Evolutionary conservation across 352 stramenopile genomes (phyloP), one percentile per base, ranked within the genome.

Genomic region (Globisporangium iwayamae): DNA sequence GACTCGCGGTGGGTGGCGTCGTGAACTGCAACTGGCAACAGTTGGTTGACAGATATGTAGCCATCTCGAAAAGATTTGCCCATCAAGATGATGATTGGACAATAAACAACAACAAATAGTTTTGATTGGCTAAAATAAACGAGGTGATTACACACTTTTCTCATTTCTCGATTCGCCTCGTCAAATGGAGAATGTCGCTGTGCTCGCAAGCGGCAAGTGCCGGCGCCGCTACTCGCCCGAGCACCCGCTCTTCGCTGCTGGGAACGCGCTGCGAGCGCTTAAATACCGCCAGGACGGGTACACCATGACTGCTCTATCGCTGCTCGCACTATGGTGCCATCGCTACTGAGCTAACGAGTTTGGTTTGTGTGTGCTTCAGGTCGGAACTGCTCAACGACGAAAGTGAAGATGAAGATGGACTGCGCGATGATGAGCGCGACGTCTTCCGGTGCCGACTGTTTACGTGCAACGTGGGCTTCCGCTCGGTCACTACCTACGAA

Each of bases 141-240:
- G 25, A 46, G 39, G 14, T 11, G 14, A 18, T 46, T 2, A 28
- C 25, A 28, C 25, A 28, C 25, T 28, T 28, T 28, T 2, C 25
- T 28, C 25, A 28, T 28, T 28, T 28, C 1, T 28, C 25, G 25
- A 28, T 28, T 28, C 25, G 25, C 25, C 1, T 28, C 25, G 25
- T 28, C 25, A 25, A 38, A 80, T 77, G 72, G 76, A 87, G 61
- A 56, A 66, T 9, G 20, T 70, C 43, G 48, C 54, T 38, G 65
- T 72, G 64, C 55, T 80, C 10, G 10, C 67, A 39, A 75, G 51
- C n/a, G 79, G 79, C 59, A 86, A 88, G 66, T 85, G 68, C 58
- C 47, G 74, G 38, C 79, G 79, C 30, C 70, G 69, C 34, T 81
- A 78, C 66, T 83, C 76, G 41, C 77, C 79, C n/a, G 75, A 85